A percentile compares a stretch with the other conserved stretches of the same genome.
phyloP scores from a whole-genome alignment of 345 rosid genomes.

The Brassica cretica region DNA sequence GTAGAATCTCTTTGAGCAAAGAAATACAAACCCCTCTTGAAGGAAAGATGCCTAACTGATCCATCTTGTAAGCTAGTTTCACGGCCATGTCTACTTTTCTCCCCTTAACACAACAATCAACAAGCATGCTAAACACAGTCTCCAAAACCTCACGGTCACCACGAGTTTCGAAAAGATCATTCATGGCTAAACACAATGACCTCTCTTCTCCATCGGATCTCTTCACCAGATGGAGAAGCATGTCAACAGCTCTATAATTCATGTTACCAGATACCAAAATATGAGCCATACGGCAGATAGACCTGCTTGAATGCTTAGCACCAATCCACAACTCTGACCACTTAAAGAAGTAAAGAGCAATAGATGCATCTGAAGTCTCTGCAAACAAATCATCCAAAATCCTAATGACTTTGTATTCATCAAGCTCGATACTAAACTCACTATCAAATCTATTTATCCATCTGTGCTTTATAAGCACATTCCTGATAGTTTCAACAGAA shows the following conservation, averaged over 20 bases:
- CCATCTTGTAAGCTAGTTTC: constrained; percentile 36
- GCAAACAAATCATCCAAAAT: constrained; percentile 41
- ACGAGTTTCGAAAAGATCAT: constrained; percentile 42
- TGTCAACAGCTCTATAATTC: constrained; percentile 44
- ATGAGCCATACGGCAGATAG: constrained; percentile 43
- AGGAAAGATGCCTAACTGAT: constrained; percentile 43
- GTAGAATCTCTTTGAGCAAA: constrained; percentile 38
- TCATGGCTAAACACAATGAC: constrained; percentile 25
- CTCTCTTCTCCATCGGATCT: constrained; percentile 35
- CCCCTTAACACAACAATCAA: constrained; percentile 47
- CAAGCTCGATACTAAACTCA: constrained; percentile 33
- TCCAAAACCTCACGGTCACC: constrained; percentile 40
- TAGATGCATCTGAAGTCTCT: constrained; percentile 46
- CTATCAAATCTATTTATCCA: constrained; percentile 29
- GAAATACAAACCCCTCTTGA: constrained; percentile 47
- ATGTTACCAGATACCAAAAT: constrained; percentile 47
- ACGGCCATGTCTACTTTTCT: constrained; percentile 38
- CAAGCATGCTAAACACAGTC: constrained; percentile 42
- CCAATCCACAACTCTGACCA: constrained; percentile 47
- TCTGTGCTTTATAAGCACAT: constrained; percentile 34
- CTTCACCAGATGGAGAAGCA: constrained; percentile 38
- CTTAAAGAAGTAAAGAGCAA: constrained; percentile 48
- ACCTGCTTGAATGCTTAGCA: constrained; percentile 26
- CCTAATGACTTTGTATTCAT: constrained; percentile 33
- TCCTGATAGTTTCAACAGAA: constrained; percentile 32